These are phyloP conservation scores for Mycena rosella DNA, from an alignment of 768 basidiomycete genomes.

Conservation along the genomic window DNA sequence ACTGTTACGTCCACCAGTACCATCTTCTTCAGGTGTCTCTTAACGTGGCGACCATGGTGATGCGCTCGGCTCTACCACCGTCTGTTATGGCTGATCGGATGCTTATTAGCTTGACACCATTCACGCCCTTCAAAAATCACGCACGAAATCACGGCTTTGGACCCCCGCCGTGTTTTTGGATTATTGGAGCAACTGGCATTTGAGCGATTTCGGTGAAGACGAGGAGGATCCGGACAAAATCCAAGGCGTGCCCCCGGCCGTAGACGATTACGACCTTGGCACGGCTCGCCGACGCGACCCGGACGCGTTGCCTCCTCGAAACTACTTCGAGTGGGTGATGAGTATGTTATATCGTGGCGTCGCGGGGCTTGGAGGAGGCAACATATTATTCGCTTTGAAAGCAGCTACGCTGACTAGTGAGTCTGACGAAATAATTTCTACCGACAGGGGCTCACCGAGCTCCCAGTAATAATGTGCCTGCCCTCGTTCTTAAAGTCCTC, in stretches of 20 bases:
- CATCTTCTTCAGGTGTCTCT: constrained; percentile 57
- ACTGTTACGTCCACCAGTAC: constrained; percentile 81
- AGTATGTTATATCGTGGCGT: constrained; percentile 57
- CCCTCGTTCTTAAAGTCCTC: constrained; percentile 69
- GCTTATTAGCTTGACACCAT: constrained; percentile 68
- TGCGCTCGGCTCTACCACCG: constrained; percentile 11
- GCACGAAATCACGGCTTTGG: constrained; percentile 64
- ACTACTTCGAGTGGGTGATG: constrained; percentile 66
- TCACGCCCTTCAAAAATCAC: constrained; percentile 64
- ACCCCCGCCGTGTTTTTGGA: constrained; percentile 61
- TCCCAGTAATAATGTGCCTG: constrained; percentile 66
- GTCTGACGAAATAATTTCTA: constrained; percentile 21
- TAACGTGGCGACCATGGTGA: constrained; percentile 57
- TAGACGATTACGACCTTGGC: constrained; percentile 63
- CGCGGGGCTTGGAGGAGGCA: constrained; percentile 64
- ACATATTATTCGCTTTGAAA: constrained; percentile 78
- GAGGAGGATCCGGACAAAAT: constrained; percentile 83
- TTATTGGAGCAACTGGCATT: constrained; percentile 62
- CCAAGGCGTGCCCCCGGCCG: constrained; percentile 63
- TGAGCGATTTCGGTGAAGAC: constrained; percentile 61
- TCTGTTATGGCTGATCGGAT: neutral
- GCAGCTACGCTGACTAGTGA: constrained; percentile 73
- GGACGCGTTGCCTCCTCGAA: constrained; percentile 79
- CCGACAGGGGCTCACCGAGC: neutral
- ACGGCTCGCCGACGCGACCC: constrained; percentile 73